Evolutionary conservation across 257 asterid genomes (phyloP).

Genomic region (Jacaranda mimosifolia): DNA sequence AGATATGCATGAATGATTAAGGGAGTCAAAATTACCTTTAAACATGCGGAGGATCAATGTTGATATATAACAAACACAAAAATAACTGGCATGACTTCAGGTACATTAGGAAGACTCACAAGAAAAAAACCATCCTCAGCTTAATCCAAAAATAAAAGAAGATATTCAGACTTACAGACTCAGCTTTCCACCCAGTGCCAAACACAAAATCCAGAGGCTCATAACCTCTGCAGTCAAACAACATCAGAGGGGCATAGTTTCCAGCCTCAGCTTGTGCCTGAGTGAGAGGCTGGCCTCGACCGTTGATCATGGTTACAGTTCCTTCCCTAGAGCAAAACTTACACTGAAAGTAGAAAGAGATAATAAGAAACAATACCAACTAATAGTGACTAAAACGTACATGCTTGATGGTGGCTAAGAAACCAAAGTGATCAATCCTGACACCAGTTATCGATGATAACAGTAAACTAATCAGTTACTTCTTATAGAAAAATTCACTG

Average conservation of each 20-base stretch:
- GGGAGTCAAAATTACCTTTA: no score
- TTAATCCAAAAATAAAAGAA: background rate
- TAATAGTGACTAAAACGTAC: background rate
- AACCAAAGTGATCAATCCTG: slow-evolving; percentile 17
- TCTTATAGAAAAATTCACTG: background rate
- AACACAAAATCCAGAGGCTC: slow-evolving; percentile 81
- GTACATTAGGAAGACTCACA: background rate
- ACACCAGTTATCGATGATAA: background rate
- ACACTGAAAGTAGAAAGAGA: slow-evolving; percentile 61
- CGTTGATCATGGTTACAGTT: slow-evolving; percentile 73
- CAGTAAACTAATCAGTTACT: background rate
- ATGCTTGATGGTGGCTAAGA: slow-evolving; percentile 25
- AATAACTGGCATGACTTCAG: no score
- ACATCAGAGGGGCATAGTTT: slow-evolving; percentile 65
- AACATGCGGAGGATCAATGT: no score
- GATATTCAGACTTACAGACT: slow-evolving; percentile 67
- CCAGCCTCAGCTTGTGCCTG: slow-evolving; percentile 63
- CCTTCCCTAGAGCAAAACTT: slow-evolving; percentile 94
- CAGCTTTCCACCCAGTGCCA: slow-evolving; percentile 84
- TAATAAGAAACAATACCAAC: slow-evolving; percentile 18
- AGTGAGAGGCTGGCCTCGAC: slow-evolving; percentile 81
- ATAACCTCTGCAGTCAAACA: slow-evolving; percentile 77
- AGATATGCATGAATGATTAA: no score
- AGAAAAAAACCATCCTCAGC: slow-evolving; percentile 5
- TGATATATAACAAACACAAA: no score